Evolutionary conservation across 1,139 yeast species (phyloP).

Genomic region (Eremothecium gossypii): DNA sequence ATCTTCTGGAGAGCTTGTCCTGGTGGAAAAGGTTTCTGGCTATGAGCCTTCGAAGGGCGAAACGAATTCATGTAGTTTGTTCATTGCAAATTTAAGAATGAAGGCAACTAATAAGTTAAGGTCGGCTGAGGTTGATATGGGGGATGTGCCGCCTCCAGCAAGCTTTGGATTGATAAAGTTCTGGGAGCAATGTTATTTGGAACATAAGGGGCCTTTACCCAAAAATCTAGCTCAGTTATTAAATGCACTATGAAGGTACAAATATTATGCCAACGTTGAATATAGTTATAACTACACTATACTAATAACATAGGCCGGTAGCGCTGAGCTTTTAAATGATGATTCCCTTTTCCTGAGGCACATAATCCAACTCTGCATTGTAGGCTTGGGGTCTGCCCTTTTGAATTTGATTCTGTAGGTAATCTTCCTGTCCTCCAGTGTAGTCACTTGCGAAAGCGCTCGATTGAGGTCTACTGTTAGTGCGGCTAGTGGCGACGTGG

Average conservation of each 20-base stretch:
- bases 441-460: conserved; percentile 3
- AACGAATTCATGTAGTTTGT: conserved; percentile 6
- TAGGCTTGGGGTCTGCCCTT: conserved; percentile 1
- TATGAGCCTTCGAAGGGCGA: conserved; percentile 8
- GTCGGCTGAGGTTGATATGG: not conserved
- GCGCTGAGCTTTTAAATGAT: conserved; percentile 1
- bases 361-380: not conserved
- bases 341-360: conserved; percentile 1
- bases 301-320: not conserved
- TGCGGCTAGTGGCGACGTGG: not conserved
- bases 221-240: conserved; percentile 2
- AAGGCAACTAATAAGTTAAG: conserved; percentile 7
- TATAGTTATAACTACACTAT: conserved; percentile 2
- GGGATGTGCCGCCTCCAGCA: not conserved
- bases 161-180: conserved; percentile 9
- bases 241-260: conserved; percentile 2
- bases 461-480: conserved; percentile 3
- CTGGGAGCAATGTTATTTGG: conserved; percentile 14
- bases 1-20: conserved; percentile 9
- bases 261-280: not conserved
- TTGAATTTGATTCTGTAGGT: not conserved
- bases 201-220: conserved; percentile 8
- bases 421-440: conserved; percentile 1
- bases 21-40: conserved; percentile 12
- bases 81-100: conserved; percentile 8